Percentiles rank a stretch among this genome's conserved stretches.
phyloP scores from a whole-genome alignment of 2,329 filamentous ascomycete genomes.

The Sordariomycetes sp. region DNA sequence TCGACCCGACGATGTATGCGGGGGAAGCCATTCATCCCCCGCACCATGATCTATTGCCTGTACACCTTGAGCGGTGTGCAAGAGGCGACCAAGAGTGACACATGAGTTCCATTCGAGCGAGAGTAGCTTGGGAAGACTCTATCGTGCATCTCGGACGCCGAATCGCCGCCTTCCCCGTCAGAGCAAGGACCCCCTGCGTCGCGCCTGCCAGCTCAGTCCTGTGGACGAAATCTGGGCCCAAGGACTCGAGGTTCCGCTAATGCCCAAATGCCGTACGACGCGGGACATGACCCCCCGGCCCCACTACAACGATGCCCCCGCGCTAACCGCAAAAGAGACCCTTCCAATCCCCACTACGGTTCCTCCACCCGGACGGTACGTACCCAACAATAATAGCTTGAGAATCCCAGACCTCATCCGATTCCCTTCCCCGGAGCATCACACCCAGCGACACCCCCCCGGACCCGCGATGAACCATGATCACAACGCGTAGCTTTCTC shows the following conservation, averaged over 20 bases:
- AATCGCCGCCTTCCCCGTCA: not conserved
- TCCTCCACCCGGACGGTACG: not conserved
- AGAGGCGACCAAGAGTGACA: not conserved
- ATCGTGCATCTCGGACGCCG: not conserved
- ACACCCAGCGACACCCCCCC: not conserved
- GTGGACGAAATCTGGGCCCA: not conserved
- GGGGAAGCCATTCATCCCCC: not conserved
- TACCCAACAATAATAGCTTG: not conserved
- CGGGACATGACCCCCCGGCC: not conserved
- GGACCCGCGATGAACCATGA: constrained; percentile 6
- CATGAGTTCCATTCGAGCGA: not conserved
- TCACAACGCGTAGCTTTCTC: constrained; percentile 4
- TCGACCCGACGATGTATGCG: not conserved
- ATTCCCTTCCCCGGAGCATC: not conserved
- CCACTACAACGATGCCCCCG: not conserved
- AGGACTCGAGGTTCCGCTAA: not conserved
- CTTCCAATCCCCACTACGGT: not conserved
- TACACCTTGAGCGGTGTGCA: not conserved
- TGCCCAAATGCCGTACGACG: not conserved
- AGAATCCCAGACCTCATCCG: not conserved
- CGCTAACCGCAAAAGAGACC: not conserved
- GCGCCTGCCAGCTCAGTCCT: not conserved
- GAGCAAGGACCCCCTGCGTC: not conserved
- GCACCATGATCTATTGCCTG: not conserved
- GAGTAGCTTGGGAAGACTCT: not conserved